phyloP scores from a whole-genome alignment of 202 grass and related monocot genomes.

The Hordeum pubiflorum region DNA sequence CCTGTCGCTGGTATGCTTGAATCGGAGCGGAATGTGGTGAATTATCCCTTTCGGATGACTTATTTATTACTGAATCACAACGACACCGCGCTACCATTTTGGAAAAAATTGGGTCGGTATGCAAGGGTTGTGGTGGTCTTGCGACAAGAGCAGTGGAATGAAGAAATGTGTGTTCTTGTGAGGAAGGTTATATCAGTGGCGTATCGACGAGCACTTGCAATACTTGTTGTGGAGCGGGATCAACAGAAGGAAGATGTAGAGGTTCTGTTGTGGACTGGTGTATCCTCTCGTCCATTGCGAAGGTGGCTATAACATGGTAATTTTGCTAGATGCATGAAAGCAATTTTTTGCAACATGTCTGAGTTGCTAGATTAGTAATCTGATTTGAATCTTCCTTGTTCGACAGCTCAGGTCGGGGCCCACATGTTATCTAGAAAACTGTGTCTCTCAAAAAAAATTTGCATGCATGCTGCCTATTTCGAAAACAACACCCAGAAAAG shows the following conservation, averaged over 20 bases:
- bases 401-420: neutral
- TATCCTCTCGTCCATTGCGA: neutral
- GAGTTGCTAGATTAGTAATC: neutral
- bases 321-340: neutral
- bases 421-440: neutral
- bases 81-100: too few relatives aligned
- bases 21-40: too few relatives aligned
- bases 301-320: neutral
- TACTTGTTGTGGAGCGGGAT: constrained; percentile 43
- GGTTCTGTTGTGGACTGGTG: constrained; percentile 36
- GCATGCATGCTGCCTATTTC: constrained; percentile 13
- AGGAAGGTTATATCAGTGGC: constrained; percentile 52
- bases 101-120: neutral
- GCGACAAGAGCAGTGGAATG: constrained; percentile 42
- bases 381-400: neutral
- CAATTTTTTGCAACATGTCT: too few relatives aligned
- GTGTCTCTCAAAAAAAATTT: neutral
- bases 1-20: too few relatives aligned
- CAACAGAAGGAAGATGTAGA: constrained; percentile 41
- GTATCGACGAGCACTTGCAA: constrained; percentile 50
- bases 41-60: too few relatives aligned
- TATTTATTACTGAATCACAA: too few relatives aligned
- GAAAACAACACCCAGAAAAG: neutral
- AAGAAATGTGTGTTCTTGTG: constrained; percentile 59
- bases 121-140: constrained; percentile 35